Base-by-base conservation (phyloP, 208 protist genomes). In the Wallacemonas sp. region DNA sequence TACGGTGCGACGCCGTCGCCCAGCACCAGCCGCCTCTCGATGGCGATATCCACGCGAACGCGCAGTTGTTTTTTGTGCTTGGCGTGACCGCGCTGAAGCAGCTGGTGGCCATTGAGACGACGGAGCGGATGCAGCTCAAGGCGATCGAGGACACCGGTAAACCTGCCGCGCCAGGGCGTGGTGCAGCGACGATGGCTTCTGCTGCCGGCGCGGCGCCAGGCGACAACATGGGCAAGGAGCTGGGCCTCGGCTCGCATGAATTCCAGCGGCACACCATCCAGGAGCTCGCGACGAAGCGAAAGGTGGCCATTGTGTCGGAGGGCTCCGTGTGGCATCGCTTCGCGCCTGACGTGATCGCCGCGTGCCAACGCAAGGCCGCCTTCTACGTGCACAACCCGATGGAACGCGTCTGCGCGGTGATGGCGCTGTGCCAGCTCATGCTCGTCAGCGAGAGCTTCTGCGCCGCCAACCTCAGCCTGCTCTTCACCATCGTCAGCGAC, bases 151-250 rank as follows among this genome's bases (percentile, higher is more conserved):
- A 88, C 31, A 48, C 71, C 1, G 20, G 67, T 22, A 75, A 66
- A 42, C 41, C 12, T 2, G 22, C 52, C 1, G 16, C 52, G 8
- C 23, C 31, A 52, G 16, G 32, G n/a, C n/a, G n/a, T n/a, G n/a
- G n/a, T n/a, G n/a, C 41, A 26, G 25, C 22, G 59, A 3, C 61
- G 26, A 52, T 39, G 33, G 32, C 33, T 25, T 54, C 64, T 16
- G 69, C 66, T 61, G 57, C 29, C 57, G 71, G 61, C 33, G 38
- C 44, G 23, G 67, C 28, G 20, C 63, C 63, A 18, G 70, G 33
- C 2, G 91, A 96, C 74, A 76, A 72, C 39, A 96, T 96, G 88
- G 86, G 93, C 46, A 92, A 91, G 67, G 86, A 96, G 49, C 67
- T 96, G 45, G 91, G 91, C 32, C 57, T 96, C 8, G 88, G 88